These are phyloP conservation scores for Leccinum subgranulosum DNA, from an alignment of 768 basidiomycete genomes.

Conservation along the genomic window DNA sequence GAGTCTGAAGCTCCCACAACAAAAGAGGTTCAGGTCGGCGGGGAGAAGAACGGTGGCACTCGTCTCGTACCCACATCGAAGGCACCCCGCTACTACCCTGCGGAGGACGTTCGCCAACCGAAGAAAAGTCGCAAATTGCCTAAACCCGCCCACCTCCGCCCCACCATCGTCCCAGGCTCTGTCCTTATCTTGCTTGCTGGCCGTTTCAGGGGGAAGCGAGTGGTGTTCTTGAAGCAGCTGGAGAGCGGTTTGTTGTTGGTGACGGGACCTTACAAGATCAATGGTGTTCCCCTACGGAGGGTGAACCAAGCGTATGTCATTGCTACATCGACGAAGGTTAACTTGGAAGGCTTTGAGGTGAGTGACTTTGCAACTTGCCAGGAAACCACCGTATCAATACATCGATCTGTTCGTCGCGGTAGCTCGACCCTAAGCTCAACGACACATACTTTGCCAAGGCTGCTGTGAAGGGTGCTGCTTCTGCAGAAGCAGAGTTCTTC, in stretches of 20 bases:
- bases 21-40: constrained; percentile 81
- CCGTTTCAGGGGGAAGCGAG: constrained; percentile 96
- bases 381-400: not conserved
- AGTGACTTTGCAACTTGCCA: constrained; percentile 24
- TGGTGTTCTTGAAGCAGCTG: constrained; percentile 97
- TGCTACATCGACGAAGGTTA: constrained; percentile 93
- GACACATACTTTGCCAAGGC: constrained; percentile 93
- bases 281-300: constrained; percentile 96
- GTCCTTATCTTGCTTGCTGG: constrained; percentile 96
- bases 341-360: constrained; percentile 73
- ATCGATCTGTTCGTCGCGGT: constrained; percentile 6
- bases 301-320: constrained; percentile 99
- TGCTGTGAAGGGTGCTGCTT: constrained; percentile 59
- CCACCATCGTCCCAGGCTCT: constrained; percentile 89
- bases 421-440: constrained; percentile 89
- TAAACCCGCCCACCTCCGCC: constrained; percentile 75
- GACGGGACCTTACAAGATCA: constrained; percentile 96
- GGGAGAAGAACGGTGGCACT: constrained; percentile 86
- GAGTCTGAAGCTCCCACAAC: constrained; percentile 58
- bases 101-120: constrained; percentile 88
- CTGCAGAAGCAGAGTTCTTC: constrained; percentile 98
- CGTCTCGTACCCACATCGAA: constrained; percentile 84
- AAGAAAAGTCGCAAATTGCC: constrained; percentile 90
- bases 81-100: constrained; percentile 90
- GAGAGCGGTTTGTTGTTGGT: constrained; percentile 90